Percentiles rank a stretch among this genome's conserved stretches.
phyloP scores from a whole-genome alignment of 441 rosid genomes.

The Dalechampia spathulata region DNA sequence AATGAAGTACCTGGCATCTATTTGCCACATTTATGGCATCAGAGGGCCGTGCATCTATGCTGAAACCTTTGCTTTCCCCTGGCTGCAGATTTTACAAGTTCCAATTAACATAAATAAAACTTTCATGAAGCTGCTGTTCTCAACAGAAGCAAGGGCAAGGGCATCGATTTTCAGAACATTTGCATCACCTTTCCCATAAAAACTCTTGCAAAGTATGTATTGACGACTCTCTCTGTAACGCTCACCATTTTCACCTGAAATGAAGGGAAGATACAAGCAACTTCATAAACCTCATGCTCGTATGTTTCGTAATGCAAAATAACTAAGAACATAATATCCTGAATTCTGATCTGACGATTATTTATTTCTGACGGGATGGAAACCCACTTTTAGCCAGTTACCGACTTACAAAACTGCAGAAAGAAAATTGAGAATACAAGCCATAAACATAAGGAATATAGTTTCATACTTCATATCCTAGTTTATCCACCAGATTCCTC shows the following conservation, averaged over 20 bases:
- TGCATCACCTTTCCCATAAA: constrained; percentile 61
- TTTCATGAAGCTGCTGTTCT: not conserved
- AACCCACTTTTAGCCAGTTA: not conserved
- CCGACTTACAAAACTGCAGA: not conserved
- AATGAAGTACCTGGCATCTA: constrained; percentile 59
- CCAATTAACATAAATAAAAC: constrained; percentile 6
- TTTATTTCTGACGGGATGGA: not conserved
- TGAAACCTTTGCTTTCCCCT: constrained; percentile 43
- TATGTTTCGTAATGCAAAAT: not conserved
- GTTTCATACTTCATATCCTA: constrained; percentile 58
- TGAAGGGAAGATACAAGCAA: not conserved
- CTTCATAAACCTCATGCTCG: not conserved
- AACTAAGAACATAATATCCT: not conserved
- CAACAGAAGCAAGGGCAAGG: not conserved
- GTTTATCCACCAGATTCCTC: constrained; percentile 46
- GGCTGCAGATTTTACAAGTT: constrained; percentile 41
- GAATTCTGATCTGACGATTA: not conserved
- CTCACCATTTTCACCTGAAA: constrained; percentile 81
- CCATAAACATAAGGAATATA: constrained; percentile 9
- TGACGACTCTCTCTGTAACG: constrained; percentile 64
- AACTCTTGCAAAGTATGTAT: constrained; percentile 64
- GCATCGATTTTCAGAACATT: constrained; percentile 14
- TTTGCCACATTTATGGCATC: constrained; percentile 87
- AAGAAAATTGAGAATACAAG: not conserved
- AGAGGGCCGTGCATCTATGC: constrained; percentile 80